A percentile compares a stretch with the other conserved stretches of the same genome.
phyloP scores from a whole-genome alignment of 1,284 basidiomycete species.

The Hypsizygus ulmarius region DNA sequence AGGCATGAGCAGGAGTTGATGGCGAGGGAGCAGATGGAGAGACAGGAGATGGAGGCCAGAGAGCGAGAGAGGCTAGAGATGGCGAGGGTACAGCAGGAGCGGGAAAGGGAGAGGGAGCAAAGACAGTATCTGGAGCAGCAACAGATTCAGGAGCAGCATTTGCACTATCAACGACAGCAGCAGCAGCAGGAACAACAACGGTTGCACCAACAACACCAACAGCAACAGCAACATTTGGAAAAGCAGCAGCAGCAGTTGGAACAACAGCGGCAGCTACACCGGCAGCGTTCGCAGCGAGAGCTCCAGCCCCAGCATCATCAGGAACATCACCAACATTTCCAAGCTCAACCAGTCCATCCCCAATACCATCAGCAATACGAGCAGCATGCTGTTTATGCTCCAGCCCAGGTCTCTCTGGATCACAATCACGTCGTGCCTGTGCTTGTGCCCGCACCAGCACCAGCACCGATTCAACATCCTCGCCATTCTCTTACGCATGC shows the following conservation, averaged over 20 bases:
- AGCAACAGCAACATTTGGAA: conserved; percentile 20
- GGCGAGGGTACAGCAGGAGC: conserved; percentile 25
- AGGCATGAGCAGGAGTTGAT: conserved; percentile 18
- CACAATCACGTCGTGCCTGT: neutral
- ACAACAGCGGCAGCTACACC: conserved; percentile 16
- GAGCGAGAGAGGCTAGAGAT: conserved; percentile 20
- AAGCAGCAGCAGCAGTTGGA: conserved; percentile 18
- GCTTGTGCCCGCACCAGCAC: neutral
- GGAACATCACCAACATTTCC: neutral
- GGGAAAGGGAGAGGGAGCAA: conserved; percentile 13
- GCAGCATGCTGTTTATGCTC: neutral
- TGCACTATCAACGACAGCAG: conserved; percentile 17
- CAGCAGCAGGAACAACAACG: conserved; percentile 17
- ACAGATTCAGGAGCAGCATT: conserved; percentile 11
- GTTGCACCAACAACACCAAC: conserved; percentile 22
- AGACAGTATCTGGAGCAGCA: conserved; percentile 19
- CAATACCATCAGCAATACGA: neutral
- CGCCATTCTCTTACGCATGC: conserved; percentile 16
- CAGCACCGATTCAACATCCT: neutral
- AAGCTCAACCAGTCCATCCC: neutral
- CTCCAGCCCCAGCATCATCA: conserved; percentile 16
- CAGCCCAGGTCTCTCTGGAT: neutral
- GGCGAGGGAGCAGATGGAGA: conserved; percentile 17
- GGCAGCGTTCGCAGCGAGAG: conserved; percentile 9
- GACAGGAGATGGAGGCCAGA: conserved; percentile 4